Evolutionary conservation across 148 eudicot species (phyloP).

Genomic region (Vaccinium macrocarpon): DNA sequence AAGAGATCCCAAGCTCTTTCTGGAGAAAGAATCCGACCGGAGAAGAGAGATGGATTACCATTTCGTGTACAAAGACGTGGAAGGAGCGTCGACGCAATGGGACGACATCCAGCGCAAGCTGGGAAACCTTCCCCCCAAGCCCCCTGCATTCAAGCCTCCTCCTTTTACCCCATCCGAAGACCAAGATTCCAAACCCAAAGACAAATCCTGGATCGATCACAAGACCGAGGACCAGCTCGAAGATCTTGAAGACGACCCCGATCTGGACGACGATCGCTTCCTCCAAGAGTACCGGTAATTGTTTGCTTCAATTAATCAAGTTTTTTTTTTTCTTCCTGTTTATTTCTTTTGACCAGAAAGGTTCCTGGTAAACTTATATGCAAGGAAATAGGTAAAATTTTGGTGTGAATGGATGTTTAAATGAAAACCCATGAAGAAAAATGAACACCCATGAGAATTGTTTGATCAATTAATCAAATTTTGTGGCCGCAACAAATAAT

Average conservation of each 20-base stretch:
- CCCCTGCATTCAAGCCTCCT: slow-evolving; percentile 67
- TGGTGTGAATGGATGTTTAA: background rate
- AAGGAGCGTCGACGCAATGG: slow-evolving; percentile 90
- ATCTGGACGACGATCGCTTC: slow-evolving; percentile 86
- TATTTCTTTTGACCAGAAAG: background rate
- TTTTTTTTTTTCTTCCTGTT: background rate
- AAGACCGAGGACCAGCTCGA: slow-evolving; percentile 83
- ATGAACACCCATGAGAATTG: background rate
- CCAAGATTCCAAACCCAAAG: slow-evolving; percentile 57
- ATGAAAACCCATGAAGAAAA: background rate
- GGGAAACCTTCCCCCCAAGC: slow-evolving; percentile 71
- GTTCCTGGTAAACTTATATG: background rate
- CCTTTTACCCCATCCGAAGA: slow-evolving; percentile 67
- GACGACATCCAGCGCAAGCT: slow-evolving; percentile 83
- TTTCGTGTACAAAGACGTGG: slow-evolving; percentile 78
- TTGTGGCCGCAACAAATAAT: too few relatives aligned
- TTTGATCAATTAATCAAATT: too few relatives aligned
- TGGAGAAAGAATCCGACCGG: background rate
- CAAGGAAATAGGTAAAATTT: background rate
- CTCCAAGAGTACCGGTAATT: slow-evolving; percentile 73
- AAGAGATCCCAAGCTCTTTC: too few relatives aligned
- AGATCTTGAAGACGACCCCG: slow-evolving; percentile 75
- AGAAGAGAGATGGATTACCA: slow-evolving; percentile 43
- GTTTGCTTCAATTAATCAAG: background rate
- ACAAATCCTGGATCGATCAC: slow-evolving; percentile 65